These are phyloP conservation scores for Bretziella fagacearum DNA, from an alignment of 2,329 filamentous ascomycete genomes.

Conservation along the genomic window DNA sequence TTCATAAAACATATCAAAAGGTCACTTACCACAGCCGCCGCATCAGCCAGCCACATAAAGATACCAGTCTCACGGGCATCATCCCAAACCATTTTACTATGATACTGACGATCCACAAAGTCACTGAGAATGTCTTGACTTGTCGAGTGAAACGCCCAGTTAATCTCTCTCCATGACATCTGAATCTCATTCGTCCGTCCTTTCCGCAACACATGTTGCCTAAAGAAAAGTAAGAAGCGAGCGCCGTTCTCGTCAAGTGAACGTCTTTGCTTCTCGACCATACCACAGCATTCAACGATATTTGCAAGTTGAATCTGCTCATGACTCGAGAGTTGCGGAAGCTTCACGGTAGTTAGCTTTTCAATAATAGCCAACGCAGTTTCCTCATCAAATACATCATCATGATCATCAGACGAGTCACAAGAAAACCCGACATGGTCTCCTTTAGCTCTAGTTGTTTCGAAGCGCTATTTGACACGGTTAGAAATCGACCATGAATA, in stretches of 20 bases:
- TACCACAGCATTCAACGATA: slow-evolving; percentile 67
- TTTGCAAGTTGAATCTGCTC: slow-evolving; percentile 76
- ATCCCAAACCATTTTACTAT: slow-evolving; percentile 67
- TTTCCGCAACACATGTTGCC: slow-evolving; percentile 58
- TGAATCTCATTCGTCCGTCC: slow-evolving; percentile 45
- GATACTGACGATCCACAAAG: slow-evolving; percentile 63
- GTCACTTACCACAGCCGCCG: slow-evolving; percentile 50
- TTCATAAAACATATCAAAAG: not conserved
- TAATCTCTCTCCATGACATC: slow-evolving; percentile 64
- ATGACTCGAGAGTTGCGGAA: slow-evolving; percentile 65
- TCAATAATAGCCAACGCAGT: slow-evolving; percentile 56
- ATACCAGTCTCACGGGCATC: slow-evolving; percentile 73
- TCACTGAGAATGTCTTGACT: slow-evolving; percentile 83
- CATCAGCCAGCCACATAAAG: slow-evolving; percentile 86
- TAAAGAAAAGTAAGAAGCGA: slow-evolving; percentile 74
- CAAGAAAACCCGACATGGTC: slow-evolving; percentile 3
- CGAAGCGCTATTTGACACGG: slow-evolving; percentile 17
- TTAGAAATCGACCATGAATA: not conserved
- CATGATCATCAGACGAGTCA: slow-evolving; percentile 16
- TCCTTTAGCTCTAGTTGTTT: not conserved
- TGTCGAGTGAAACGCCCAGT: slow-evolving; percentile 68
- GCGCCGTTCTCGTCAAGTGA: slow-evolving; percentile 85
- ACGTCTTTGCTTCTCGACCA: slow-evolving; percentile 70
- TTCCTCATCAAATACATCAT: slow-evolving; percentile 52
- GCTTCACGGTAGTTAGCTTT: slow-evolving; percentile 53